Evolutionary conservation across 1,284 basidiomycete genomes (phyloP).

Genomic region (Leccinum solheimii): DNA sequence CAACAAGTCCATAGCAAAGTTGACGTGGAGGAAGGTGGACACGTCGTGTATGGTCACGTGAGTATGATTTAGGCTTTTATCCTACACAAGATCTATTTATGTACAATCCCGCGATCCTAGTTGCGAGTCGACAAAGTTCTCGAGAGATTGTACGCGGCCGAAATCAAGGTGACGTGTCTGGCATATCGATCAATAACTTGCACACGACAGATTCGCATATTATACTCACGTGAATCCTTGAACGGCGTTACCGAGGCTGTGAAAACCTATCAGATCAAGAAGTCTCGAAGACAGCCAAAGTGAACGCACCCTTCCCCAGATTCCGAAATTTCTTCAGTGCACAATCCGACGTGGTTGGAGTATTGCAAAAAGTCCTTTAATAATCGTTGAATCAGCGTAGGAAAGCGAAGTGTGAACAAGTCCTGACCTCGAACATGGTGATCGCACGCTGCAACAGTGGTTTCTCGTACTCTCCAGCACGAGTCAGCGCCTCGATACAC

Average conservation of each 20-base stretch:
- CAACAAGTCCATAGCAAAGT: conserved; percentile 52
- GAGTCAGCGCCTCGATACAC: conserved; percentile 85
- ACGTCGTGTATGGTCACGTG: conserved; percentile 24
- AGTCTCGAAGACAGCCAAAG: not conserved
- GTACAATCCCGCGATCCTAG: conserved; percentile 2
- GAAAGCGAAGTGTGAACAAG: not conserved
- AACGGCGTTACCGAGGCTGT: conserved; percentile 78
- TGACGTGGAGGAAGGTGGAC: not conserved
- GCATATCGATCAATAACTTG: not conserved
- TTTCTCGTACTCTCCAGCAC: conserved; percentile 78
- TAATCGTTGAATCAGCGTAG: not conserved
- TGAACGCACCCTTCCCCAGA: conserved; percentile 69
- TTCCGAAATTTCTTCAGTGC: conserved; percentile 81
- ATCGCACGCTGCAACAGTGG: conserved; percentile 68
- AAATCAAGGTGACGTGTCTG: conserved; percentile 80
- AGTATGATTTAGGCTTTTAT: not conserved
- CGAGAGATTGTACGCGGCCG: conserved; percentile 78
- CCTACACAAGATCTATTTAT: not conserved
- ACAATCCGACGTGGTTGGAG: conserved; percentile 84
- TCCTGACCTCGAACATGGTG: conserved; percentile 77
- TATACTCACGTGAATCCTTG: conserved; percentile 79
- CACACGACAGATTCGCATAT: not conserved
- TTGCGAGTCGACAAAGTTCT: conserved; percentile 46
- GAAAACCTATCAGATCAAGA: not conserved
- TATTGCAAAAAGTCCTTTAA: conserved; percentile 73